phyloP scores from a whole-genome alignment of 768 basidiomycete species.

The Thelephora ganbajun region DNA sequence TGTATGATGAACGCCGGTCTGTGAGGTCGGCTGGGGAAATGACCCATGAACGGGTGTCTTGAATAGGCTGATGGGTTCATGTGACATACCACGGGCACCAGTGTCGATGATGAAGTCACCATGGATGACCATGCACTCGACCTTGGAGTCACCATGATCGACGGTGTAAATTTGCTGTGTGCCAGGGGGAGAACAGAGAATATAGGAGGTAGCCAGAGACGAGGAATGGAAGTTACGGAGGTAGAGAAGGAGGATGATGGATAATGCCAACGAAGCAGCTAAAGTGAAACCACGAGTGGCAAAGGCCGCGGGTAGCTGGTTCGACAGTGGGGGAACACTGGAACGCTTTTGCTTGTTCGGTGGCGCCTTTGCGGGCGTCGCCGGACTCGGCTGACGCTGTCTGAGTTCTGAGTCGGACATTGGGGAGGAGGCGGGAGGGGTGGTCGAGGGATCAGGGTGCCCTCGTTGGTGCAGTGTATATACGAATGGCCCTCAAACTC shows the following conservation, averaged over 20 bases:
- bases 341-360: neutral
- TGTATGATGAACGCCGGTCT: constrained; percentile 21
- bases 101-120: constrained; percentile 34
- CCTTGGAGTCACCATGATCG: constrained; percentile 34
- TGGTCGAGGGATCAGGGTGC: too few species aligned
- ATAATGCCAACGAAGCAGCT: neutral
- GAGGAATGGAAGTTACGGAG: neutral
- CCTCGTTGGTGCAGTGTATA: neutral
- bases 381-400: neutral
- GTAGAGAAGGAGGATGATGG: neutral
- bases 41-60: neutral
- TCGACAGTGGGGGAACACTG: neutral
- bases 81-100: constrained; percentile 40
- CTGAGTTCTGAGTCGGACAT: neutral
- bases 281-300: neutral
- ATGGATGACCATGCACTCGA: constrained; percentile 52
- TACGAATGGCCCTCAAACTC: neutral
- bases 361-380: neutral
- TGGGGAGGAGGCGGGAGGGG: neutral
- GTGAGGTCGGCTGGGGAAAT: constrained; percentile 24
- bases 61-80: neutral
- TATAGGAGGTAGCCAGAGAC: constrained; percentile 27
- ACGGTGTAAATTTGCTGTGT: constrained; percentile 46
- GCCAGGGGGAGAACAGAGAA: constrained; percentile 44
- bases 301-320: neutral